Base-by-base conservation (phyloP, 2,329 filamentous ascomycete species). In the Thermochaetoides dissita region DNA sequence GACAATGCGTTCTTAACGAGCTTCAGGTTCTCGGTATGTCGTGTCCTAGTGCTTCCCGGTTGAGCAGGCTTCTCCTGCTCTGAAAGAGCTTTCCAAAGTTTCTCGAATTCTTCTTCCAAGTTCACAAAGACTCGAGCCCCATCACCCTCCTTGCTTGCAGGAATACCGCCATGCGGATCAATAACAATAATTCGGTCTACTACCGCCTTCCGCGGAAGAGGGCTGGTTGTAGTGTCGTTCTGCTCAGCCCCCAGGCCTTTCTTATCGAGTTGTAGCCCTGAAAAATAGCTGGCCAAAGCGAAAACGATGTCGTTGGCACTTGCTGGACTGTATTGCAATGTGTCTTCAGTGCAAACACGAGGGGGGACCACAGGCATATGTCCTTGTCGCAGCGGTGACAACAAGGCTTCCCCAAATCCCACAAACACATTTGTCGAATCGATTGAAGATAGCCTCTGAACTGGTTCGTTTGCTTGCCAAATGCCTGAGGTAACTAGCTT, bases 121-220 rank as follows among this genome's bases (percentile, higher is more conserved):
- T 98, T 98, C 56, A 98, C 75, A 56, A 95, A 96, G 7, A 91
- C 75, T 57, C 91, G 82, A 2, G 82, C 73, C 39, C 71, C 74
- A 60, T 81, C 63, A 36, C 72, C 64, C 50, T 72, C 59, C 57
- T 74, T 63, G 55, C 70, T 63, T 45, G 84, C 69, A 0, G 91
- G 91, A 37, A 88, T 86, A 0, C 87, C 89, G 3, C 91, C 91
- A 0, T 87, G 63, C 0, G 84, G 79, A 58, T 98, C 91, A 6
- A 98, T 69, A 29, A 98, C 67, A 47, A 98, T 94, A 35, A 98
- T 69, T 32, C 89, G 75, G 56, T 96, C 89, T 6, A 98, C 64
- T 0, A 74, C 72, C 1, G 80, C 72, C 30, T 71, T 69, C 42
- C 56, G 56, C 41, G 53, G 52, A 38, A 64, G 58, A 40, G 60